phyloP scores from a whole-genome alignment of 1,284 basidiomycete species.

The Trichosporon ovoides region DNA sequence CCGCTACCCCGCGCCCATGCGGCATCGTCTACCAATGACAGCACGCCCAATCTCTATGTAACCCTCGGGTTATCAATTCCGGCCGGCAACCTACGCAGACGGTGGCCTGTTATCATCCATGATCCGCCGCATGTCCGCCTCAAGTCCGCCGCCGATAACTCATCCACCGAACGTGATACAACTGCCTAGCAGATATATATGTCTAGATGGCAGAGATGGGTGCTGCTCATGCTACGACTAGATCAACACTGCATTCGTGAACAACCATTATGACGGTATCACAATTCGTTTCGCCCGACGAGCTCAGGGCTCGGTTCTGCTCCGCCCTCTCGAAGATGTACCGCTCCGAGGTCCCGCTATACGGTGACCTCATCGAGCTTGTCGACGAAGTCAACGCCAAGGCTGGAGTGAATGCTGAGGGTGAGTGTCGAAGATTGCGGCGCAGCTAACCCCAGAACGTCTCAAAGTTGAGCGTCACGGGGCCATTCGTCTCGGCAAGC shows the following conservation, averaged over 20 bases:
- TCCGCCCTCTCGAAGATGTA: constrained; percentile 45
- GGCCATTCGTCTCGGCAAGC: constrained; percentile 49
- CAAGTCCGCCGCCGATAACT: too few species aligned
- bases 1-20: background rate
- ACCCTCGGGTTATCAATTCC: constrained; percentile 5
- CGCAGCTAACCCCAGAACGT: constrained; percentile 30
- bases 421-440: constrained; percentile 3
- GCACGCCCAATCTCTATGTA: background rate
- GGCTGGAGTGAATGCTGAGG: constrained; percentile 7
- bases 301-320: constrained; percentile 43
- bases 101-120: background rate
- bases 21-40: background rate
- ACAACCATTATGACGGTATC: background rate
- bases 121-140: too few species aligned
- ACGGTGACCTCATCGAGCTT: constrained; percentile 46
- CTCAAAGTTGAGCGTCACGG: constrained; percentile 50
- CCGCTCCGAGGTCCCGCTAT: constrained; percentile 46
- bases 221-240: too few species aligned
- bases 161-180: too few species aligned
- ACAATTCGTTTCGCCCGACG: constrained; percentile 23
- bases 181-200: background rate
- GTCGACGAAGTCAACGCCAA: constrained; percentile 44
- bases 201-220: background rate
- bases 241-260: background rate
- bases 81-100: background rate